Conservation (phyloP, 2,329 filamentous ascomycete species). For the Leptographium lundbergii region DNA sequence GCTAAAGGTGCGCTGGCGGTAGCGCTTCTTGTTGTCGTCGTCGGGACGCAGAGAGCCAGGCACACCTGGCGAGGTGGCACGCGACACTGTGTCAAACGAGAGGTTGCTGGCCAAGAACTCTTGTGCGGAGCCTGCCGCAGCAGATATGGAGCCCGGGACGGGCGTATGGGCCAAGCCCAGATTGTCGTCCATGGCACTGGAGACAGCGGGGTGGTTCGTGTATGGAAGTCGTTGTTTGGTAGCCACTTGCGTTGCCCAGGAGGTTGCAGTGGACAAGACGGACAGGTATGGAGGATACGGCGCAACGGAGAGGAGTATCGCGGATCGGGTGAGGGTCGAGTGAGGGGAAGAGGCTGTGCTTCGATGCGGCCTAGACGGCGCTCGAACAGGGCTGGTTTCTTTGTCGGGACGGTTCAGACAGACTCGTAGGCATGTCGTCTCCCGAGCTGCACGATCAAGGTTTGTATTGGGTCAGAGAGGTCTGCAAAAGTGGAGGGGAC, state of each 20-base stretch:
- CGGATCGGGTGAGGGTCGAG: not conserved
- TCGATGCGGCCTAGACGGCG: not conserved
- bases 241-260: too few relatives aligned
- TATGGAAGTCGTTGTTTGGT: too few relatives aligned
- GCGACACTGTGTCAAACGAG: constrained; percentile 58
- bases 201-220: not conserved
- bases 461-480: not conserved
- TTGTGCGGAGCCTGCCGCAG: constrained; percentile 22
- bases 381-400: not conserved
- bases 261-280: not conserved
- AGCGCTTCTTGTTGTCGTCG: constrained; percentile 47
- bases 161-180: constrained; percentile 12
- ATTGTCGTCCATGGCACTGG: constrained; percentile 22
- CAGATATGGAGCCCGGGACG: constrained; percentile 21
- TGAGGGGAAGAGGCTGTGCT: not conserved
- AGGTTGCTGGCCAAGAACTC: constrained; percentile 27
- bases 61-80: constrained; percentile 71
- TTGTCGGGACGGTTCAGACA: not conserved
- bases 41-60: constrained; percentile 35
- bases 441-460: not conserved
- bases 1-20: constrained; percentile 81
- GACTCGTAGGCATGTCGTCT: constrained; percentile 5
- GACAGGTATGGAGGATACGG: not conserved
- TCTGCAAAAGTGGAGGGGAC: not conserved
- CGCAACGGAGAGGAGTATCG: not conserved